Evolutionary conservation across 768 basidiomycete genomes (phyloP).

Genomic region (Paxillus involutus): DNA sequence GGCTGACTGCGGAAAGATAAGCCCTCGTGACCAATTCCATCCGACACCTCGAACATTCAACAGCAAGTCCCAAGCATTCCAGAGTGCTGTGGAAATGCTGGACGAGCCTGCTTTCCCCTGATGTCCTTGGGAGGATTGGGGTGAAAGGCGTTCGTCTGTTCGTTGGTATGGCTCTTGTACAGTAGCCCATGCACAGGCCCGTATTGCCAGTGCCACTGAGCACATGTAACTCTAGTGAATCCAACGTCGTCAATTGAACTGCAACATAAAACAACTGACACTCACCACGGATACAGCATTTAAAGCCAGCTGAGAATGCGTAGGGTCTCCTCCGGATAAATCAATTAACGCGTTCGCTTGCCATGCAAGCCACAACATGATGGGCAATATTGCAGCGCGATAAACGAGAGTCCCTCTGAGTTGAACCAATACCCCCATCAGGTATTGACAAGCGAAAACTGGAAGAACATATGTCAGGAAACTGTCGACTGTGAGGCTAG

Average conservation of each 20-base stretch:
- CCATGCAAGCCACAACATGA: constrained; percentile 44
- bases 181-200: constrained; percentile 21
- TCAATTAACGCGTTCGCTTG: constrained; percentile 33
- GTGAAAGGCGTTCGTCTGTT: not conserved
- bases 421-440: constrained; percentile 55
- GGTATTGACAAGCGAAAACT: constrained; percentile 46
- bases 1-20: constrained; percentile 13
- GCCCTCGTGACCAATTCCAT: constrained; percentile 24
- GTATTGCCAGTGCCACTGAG: constrained; percentile 11
- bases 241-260: not conserved
- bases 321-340: constrained; percentile 18
- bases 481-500: constrained; percentile 19
- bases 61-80: constrained; percentile 24
- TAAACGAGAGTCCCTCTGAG: constrained; percentile 39
- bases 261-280: too few relatives aligned
- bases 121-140: not conserved
- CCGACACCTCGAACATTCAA: constrained; percentile 23
- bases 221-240: constrained; percentile 12
- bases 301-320: constrained; percentile 3
- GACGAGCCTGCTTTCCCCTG: not conserved
- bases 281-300: constrained; percentile 22
- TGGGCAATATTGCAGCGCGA: constrained; percentile 49
- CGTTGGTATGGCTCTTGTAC: constrained; percentile 15
- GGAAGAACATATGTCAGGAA: constrained; percentile 39
- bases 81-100: constrained; percentile 10